A percentile compares a stretch with the other conserved stretches of the same genome.
phyloP scores from a whole-genome alignment of 768 basidiomycete genomes.

The Fomitopsis pulvina region DNA sequence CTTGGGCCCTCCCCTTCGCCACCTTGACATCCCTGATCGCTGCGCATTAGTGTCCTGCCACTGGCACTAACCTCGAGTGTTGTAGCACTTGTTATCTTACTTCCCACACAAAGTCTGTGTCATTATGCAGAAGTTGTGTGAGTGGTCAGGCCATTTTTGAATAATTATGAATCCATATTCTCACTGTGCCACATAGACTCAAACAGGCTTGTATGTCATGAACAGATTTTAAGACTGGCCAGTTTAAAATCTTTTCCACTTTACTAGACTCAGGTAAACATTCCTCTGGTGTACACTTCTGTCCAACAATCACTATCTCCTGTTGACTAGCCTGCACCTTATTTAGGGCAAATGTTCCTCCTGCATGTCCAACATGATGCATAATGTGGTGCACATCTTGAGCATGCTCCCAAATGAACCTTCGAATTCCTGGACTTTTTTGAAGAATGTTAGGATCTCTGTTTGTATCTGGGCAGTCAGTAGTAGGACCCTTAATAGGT shows the following conservation, averaged over 20 bases:
- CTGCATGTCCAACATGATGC: constrained; percentile 1
- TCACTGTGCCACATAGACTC: background rate
- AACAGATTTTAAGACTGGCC: background rate
- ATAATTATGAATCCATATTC: background rate
- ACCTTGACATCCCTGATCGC: too few species aligned
- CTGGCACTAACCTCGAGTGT: too few species aligned
- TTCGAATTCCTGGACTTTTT: background rate
- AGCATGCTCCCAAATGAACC: constrained; percentile 12
- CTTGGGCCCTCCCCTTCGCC: too few species aligned
- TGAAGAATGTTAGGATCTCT: background rate
- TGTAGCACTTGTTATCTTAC: too few species aligned
- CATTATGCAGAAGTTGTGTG: background rate
- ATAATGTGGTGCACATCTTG: constrained; percentile 8
- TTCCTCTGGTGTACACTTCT: background rate
- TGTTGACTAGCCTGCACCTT: background rate
- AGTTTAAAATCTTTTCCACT: background rate
- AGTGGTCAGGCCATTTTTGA: background rate
- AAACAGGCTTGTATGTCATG: background rate
- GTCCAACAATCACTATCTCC: background rate
- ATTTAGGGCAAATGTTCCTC: constrained; percentile 1
- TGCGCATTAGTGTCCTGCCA: too few species aligned
- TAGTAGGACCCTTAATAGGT: background rate
- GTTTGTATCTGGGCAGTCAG: background rate
- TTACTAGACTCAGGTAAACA: background rate
- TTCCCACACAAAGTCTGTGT: background rate